phyloP scores from a whole-genome alignment of 106 monocot species.

The Agapanthus africanus region DNA sequence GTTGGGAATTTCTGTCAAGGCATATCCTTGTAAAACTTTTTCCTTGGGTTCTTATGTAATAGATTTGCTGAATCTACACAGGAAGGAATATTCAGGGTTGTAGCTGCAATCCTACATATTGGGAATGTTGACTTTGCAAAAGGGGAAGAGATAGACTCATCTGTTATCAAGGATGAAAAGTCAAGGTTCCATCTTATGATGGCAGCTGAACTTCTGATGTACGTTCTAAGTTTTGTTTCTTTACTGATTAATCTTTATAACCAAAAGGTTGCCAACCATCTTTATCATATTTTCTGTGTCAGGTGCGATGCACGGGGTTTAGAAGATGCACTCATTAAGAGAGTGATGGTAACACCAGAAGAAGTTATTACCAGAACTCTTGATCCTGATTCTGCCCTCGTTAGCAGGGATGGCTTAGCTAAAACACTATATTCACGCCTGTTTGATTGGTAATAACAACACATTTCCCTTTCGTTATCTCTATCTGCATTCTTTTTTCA shows the following conservation, averaged over 20 bases:
- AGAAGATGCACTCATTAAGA: constrained; percentile 66
- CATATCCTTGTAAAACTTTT: neutral
- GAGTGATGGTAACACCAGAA: constrained; percentile 82
- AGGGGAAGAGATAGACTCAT: constrained; percentile 71
- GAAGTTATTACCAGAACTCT: constrained; percentile 72
- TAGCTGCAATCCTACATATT: constrained; percentile 89
- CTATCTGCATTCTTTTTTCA: neutral
- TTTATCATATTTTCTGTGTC: constrained; percentile 10
- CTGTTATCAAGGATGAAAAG: constrained; percentile 80
- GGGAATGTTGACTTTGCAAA: constrained; percentile 90
- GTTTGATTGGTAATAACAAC: constrained; percentile 94
- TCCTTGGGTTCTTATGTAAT: constrained; percentile 5
- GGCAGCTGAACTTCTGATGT: constrained; percentile 66
- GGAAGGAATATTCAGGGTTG: constrained; percentile 93
- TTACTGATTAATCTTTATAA: neutral
- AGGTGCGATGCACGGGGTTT: constrained; percentile 76
- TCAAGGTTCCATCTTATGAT: constrained; percentile 78
- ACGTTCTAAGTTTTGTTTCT: constrained; percentile 14
- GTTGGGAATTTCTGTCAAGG: no score
- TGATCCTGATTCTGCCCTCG: constrained; percentile 67
- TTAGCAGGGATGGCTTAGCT: constrained; percentile 84
- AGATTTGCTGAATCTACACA: constrained; percentile 13
- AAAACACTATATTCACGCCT: constrained; percentile 85
- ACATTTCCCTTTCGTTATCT: neutral
- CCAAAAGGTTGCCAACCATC: neutral